phyloP scores from a whole-genome alignment of 805 yeast species.

The Blastobotrys chiropterorum region DNA sequence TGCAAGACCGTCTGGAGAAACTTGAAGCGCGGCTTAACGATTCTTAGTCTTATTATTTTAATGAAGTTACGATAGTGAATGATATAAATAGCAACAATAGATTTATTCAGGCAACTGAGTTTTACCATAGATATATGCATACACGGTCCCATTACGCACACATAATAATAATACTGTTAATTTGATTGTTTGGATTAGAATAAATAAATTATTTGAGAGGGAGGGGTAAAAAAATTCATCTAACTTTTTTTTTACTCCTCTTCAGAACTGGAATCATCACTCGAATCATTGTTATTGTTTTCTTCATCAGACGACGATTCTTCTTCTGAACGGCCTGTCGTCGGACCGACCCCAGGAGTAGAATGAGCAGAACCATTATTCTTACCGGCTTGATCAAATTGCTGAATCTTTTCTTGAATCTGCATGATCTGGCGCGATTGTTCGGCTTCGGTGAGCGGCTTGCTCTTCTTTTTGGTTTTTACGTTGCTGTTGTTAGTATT shows the following conservation, averaged over 20 bases:
- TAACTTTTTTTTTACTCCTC: constrained; percentile 21
- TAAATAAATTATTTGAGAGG: neutral
- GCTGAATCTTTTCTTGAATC: constrained; percentile 68
- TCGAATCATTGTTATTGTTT: constrained; percentile 4
- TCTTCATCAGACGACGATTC: constrained; percentile 30
- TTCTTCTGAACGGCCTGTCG: constrained; percentile 21
- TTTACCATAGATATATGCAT: too few relatives aligned
- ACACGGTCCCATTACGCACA: too few relatives aligned
- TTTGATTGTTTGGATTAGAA: too few relatives aligned
- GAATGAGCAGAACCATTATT: constrained; percentile 18
- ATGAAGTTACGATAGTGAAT: too few relatives aligned
- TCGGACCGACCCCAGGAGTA: too few relatives aligned
- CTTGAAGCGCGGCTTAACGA: too few relatives aligned
- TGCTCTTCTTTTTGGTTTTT: constrained; percentile 42
- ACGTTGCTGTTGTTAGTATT: constrained; percentile 10
- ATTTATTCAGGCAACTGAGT: too few relatives aligned
- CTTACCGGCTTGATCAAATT: constrained; percentile 43
- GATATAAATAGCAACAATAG: neutral
- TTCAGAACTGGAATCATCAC: constrained; percentile 29
- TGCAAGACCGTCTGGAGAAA: too few relatives aligned
- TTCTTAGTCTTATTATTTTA: too few relatives aligned
- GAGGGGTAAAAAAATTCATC: neutral
- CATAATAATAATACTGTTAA: neutral
- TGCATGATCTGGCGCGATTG: constrained; percentile 62
- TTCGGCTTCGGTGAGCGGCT: constrained; percentile 59